phyloP scores from a whole-genome alignment of 1,139 yeast species.

The Blastobotrys malaysiensis region DNA sequence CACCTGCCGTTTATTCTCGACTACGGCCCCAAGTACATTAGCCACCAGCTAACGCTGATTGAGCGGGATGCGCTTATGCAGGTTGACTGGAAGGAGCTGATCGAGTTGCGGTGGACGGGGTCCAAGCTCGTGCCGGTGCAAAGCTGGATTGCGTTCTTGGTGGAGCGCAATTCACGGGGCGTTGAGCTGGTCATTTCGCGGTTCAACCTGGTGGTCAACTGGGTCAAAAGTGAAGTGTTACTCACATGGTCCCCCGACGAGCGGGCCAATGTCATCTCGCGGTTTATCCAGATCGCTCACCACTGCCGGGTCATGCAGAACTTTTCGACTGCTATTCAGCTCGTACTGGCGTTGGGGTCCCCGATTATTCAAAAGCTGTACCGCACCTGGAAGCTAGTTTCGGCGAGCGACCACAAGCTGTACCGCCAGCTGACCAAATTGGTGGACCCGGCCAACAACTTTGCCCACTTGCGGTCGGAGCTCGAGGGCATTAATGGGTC shows the following conservation, averaged over 20 bases:
- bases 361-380: constrained; percentile 55
- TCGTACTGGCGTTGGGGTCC: constrained; percentile 76
- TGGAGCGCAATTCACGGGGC: constrained; percentile 57
- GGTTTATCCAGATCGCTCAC: constrained; percentile 82
- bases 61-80: constrained; percentile 80
- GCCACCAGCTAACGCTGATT: constrained; percentile 77
- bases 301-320: constrained; percentile 69
- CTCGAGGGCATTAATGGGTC: constrained; percentile 55
- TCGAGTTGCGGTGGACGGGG: constrained; percentile 61
- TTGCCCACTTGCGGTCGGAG: constrained; percentile 56
- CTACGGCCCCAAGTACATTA: constrained; percentile 58
- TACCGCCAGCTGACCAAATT: constrained; percentile 42
- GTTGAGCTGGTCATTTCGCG: constrained; percentile 81
- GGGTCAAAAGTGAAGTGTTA: constrained; percentile 86
- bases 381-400: constrained; percentile 68
- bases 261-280: constrained; percentile 61
- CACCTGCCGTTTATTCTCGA: constrained; percentile 81
- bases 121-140: constrained; percentile 56
- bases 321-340: constrained; percentile 81
- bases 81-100: constrained; percentile 86
- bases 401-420: constrained; percentile 40
- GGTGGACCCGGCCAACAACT: constrained; percentile 61
- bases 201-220: constrained; percentile 78
- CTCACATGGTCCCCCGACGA: constrained; percentile 57
- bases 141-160: constrained; percentile 79